Conservation (phyloP, 495 filamentous ascomycete genomes). For the Parathielavia hyrcaniae region DNA sequence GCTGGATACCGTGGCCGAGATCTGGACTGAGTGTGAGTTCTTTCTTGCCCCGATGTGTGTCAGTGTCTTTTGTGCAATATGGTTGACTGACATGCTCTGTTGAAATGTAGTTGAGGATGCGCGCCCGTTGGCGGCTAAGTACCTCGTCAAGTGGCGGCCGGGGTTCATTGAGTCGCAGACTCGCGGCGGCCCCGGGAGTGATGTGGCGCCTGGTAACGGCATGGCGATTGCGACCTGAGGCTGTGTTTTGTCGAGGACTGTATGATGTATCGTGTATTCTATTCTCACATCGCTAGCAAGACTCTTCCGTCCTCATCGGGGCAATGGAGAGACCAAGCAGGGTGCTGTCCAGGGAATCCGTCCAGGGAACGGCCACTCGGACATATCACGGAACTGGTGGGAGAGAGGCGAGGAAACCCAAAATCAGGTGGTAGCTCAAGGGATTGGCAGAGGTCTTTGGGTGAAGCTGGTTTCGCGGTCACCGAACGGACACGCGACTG, state of each 20-base stretch:
- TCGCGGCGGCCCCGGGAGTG: slow-evolving; percentile 11
- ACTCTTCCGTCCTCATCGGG: too few relatives aligned
- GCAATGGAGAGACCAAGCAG: too few relatives aligned
- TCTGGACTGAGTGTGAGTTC: slow-evolving; percentile 72
- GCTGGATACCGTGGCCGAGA: slow-evolving; percentile 74
- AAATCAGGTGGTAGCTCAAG: too few relatives aligned
- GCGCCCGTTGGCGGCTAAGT: slow-evolving; percentile 48
- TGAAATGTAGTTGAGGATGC: slow-evolving; percentile 43
- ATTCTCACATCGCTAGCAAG: background rate
- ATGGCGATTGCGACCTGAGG: slow-evolving; percentile 12
- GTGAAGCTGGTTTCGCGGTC: too few relatives aligned
- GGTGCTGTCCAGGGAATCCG: too few relatives aligned
- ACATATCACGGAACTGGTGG: too few relatives aligned
- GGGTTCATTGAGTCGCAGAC: slow-evolving; percentile 42
- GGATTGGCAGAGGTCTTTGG: too few relatives aligned
- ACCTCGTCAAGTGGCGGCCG: slow-evolving; percentile 49
- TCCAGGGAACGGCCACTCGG: too few relatives aligned
- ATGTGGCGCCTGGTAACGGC: slow-evolving; percentile 2
- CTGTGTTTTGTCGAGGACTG: background rate
- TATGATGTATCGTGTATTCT: background rate
- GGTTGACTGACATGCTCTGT: slow-evolving; percentile 14
- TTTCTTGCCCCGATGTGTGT: background rate
- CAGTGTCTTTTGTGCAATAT: slow-evolving; percentile 8
- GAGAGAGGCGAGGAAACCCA: too few relatives aligned
- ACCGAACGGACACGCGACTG: too few relatives aligned